phyloP scores from a whole-genome alignment of 2,329 filamentous ascomycete species.

The Beauveria asiatica region DNA sequence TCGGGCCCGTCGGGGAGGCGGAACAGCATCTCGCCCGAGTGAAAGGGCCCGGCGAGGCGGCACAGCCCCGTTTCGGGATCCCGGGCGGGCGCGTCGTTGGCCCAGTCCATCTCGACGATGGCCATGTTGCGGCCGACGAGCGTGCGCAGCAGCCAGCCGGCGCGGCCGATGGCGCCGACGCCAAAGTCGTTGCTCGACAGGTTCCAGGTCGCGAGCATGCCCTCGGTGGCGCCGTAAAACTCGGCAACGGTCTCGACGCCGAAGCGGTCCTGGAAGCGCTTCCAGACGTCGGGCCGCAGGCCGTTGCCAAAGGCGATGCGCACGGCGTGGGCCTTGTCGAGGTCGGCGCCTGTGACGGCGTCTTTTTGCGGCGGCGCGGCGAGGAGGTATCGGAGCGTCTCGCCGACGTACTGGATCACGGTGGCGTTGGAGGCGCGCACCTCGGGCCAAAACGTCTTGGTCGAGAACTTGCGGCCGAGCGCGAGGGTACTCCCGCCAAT shows the following conservation, averaged over 20 bases:
- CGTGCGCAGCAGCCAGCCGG: conserved; percentile 51
- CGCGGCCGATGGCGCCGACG: conserved; percentile 67
- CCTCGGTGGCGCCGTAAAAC: conserved; percentile 76
- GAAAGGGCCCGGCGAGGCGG: conserved; percentile 43
- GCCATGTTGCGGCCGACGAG: conserved; percentile 43
- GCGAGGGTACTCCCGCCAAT: conserved; percentile 56
- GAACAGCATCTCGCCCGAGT: conserved; percentile 69
- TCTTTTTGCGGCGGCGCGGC: conserved; percentile 55
- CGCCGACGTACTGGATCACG: conserved; percentile 78
- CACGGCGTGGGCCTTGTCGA: conserved; percentile 66
- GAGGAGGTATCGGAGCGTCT: conserved; percentile 76
- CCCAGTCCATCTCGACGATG: conserved; percentile 64
- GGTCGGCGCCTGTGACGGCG: conserved; percentile 52
- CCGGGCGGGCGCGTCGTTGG: conserved; percentile 58
- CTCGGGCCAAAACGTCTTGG: conserved; percentile 67
- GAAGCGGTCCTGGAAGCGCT: conserved; percentile 73
- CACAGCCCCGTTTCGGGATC: conserved; percentile 64
- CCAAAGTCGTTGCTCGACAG: conserved; percentile 62
- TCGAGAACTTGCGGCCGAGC: conserved; percentile 71
- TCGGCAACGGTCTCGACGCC: conserved; percentile 65
- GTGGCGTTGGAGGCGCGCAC: conserved; percentile 63
- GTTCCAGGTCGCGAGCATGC: conserved; percentile 63
- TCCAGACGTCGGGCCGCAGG: conserved; percentile 78
- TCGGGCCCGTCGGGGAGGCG: conserved; percentile 53
- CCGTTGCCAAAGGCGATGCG: conserved; percentile 76